phyloP scores from a whole-genome alignment of 106 monocot species.

The Allium sativum region DNA sequence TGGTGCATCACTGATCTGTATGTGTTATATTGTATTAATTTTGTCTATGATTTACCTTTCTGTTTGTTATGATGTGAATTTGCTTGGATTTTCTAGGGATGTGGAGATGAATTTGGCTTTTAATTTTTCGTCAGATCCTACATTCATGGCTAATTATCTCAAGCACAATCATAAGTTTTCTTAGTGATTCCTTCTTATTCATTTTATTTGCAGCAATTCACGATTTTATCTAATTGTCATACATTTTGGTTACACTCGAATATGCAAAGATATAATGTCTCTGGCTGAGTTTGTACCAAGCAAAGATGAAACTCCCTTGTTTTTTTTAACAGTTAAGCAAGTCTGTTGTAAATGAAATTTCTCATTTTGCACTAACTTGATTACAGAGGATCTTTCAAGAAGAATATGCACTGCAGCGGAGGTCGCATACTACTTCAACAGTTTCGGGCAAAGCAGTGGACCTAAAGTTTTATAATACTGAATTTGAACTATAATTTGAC shows the following conservation, averaged over 20 bases:
- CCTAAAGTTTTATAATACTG: conserved; percentile 19
- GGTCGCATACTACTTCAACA: conserved; percentile 34
- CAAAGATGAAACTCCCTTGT: too few relatives aligned
- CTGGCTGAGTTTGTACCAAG: too few relatives aligned
- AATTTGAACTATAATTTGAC: conserved; percentile 50
- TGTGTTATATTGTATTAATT: neutral
- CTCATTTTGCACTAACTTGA: neutral
- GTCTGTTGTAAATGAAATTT: too few relatives aligned
- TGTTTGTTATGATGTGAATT: neutral
- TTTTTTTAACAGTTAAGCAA: too few relatives aligned
- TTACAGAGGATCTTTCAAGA: conserved; percentile 27
- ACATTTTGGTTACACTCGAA: too few relatives aligned
- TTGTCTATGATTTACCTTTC: neutral
- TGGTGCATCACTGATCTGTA: conserved; percentile 36
- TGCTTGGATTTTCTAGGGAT: conserved; percentile 12
- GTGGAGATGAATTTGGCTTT: conserved; percentile 31
- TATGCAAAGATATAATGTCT: too few relatives aligned
- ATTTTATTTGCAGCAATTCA: too few relatives aligned
- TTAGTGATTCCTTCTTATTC: too few relatives aligned
- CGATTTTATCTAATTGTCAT: too few relatives aligned
- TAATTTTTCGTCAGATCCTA: conserved; percentile 24
- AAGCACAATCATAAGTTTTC: neutral
- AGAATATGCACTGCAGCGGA: conserved; percentile 38
- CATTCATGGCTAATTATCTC: conserved; percentile 20
- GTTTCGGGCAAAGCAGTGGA: conserved; percentile 13